Conservation (phyloP, 768 basidiomycete species). For the Lactarius akahatsu region DNA sequence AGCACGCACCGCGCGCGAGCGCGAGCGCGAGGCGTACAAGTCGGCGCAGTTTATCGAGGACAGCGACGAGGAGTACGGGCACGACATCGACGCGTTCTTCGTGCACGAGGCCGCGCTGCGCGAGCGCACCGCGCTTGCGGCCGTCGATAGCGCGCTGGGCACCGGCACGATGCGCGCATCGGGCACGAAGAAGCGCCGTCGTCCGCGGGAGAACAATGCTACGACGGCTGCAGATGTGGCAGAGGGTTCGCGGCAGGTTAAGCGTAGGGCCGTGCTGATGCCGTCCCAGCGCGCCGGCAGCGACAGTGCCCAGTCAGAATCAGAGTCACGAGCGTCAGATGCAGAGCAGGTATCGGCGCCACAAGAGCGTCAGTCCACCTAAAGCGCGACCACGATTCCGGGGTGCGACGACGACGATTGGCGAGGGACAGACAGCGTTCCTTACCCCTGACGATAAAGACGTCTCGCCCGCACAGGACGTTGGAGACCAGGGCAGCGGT, state of each 20-base stretch:
- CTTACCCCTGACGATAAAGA: background rate
- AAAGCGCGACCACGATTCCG: slow-evolving; percentile 41
- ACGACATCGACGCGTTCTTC: slow-evolving; percentile 80
- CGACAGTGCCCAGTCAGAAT: slow-evolving; percentile 3
- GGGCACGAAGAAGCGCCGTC: slow-evolving; percentile 60
- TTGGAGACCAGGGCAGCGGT: background rate
- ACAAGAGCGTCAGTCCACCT: slow-evolving; percentile 37
- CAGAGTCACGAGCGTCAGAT: slow-evolving; percentile 9
- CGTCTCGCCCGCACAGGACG: background rate
- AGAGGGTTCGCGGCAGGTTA: slow-evolving; percentile 36
- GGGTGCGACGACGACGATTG: background rate
- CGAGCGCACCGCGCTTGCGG: slow-evolving; percentile 46
- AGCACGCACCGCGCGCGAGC: slow-evolving; percentile 57
- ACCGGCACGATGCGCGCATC: slow-evolving; percentile 47
- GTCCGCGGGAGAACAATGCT: slow-evolving; percentile 39
- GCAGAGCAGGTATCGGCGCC: slow-evolving; percentile 25
- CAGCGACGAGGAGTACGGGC: slow-evolving; percentile 75
- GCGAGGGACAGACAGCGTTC: background rate
- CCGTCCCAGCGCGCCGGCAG: background rate
- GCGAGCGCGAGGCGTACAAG: slow-evolving; percentile 76
- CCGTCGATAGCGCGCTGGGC: slow-evolving; percentile 44
- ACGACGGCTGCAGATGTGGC: slow-evolving; percentile 25
- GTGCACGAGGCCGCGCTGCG: slow-evolving; percentile 66
- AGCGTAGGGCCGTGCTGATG: slow-evolving; percentile 28
- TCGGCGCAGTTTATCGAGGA: slow-evolving; percentile 91